Evolutionary conservation across 805 yeast species (phyloP).

Genomic region (Yamadazyma akitaensis): DNA sequence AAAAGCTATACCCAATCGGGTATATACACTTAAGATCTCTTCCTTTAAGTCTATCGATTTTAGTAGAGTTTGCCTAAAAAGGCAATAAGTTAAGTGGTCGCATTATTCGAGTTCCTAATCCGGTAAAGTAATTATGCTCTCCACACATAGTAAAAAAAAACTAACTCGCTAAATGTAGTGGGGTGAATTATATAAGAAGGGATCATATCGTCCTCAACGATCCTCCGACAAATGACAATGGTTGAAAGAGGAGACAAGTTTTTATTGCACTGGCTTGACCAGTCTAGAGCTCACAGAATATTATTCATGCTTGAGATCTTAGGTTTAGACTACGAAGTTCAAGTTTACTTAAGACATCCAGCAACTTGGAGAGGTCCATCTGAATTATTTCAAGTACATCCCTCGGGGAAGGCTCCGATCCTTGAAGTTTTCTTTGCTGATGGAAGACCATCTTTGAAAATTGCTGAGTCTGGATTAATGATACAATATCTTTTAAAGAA

Average conservation of each 20-base stretch:
- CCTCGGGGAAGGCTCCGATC: conserved; percentile 63
- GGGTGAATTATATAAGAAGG: neutral
- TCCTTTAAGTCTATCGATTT: no score
- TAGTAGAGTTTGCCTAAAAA: neutral
- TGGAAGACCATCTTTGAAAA: conserved; percentile 29
- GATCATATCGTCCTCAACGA: neutral
- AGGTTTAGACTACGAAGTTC: conserved; percentile 51
- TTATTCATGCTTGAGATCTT: conserved; percentile 65
- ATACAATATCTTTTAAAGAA: conserved; percentile 34
- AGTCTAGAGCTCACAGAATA: conserved; percentile 59
- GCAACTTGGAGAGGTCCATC: conserved; percentile 44
- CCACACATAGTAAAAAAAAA: conserved; percentile 2
- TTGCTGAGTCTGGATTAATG: conserved; percentile 39
- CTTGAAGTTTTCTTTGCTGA: conserved; percentile 41
- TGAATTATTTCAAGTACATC: conserved; percentile 51
- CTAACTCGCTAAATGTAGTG: neutral
- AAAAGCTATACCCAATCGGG: neutral
- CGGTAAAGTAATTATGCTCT: conserved; percentile 8
- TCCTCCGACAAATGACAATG: conserved; percentile 7
- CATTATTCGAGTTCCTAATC: conserved; percentile 8
- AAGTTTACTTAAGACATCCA: conserved; percentile 49
- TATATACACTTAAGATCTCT: neutral
- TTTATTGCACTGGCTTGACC: conserved; percentile 37
- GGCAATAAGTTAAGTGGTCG: neutral
- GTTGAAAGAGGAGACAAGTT: conserved; percentile 13